phyloP scores from a whole-genome alignment of 139 green algal genomes.

The Pleodorina starrii region DNA sequence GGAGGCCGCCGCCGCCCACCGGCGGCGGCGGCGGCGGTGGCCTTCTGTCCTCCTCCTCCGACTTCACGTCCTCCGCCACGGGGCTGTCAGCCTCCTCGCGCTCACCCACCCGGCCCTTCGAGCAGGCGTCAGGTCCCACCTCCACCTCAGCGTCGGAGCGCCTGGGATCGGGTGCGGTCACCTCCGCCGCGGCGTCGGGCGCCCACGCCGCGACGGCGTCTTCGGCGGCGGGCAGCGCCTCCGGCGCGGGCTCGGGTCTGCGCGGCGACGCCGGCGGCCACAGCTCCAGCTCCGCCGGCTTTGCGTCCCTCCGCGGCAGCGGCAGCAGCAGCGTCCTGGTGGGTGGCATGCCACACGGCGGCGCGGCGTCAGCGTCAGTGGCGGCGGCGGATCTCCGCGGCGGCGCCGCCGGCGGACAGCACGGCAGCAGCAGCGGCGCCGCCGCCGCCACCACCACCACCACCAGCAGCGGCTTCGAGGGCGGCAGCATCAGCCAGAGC shows the following conservation, averaged over 20 bases:
- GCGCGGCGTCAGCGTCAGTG: neutral
- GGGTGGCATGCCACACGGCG: neutral
- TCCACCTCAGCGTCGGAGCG: neutral
- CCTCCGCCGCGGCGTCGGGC: too few species aligned
- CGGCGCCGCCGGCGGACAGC: too few species aligned
- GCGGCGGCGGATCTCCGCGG: neutral
- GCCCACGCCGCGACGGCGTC: too few species aligned
- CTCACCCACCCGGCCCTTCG: neutral
- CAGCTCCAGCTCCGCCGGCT: neutral
- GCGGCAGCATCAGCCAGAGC: too few species aligned
- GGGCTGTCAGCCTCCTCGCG: neutral
- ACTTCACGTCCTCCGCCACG: neutral
- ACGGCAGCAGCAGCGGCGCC: too few species aligned
- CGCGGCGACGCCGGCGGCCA: neutral
- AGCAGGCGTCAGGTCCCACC: too few species aligned
- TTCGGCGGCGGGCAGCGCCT: too few species aligned
- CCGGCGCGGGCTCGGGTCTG: neutral
- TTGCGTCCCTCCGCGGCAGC: neutral
- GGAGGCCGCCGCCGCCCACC: too few species aligned
- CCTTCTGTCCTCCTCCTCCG: neutral
- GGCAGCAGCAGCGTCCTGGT: neutral
- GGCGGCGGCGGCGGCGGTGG: too few species aligned
- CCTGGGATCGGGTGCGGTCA: too few species aligned
- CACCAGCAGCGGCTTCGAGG: too few species aligned
- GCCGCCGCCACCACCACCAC: too few species aligned